phyloP scores from a whole-genome alignment of 2,329 filamentous ascomycete species.

The Ceratocystis ficicola region DNA sequence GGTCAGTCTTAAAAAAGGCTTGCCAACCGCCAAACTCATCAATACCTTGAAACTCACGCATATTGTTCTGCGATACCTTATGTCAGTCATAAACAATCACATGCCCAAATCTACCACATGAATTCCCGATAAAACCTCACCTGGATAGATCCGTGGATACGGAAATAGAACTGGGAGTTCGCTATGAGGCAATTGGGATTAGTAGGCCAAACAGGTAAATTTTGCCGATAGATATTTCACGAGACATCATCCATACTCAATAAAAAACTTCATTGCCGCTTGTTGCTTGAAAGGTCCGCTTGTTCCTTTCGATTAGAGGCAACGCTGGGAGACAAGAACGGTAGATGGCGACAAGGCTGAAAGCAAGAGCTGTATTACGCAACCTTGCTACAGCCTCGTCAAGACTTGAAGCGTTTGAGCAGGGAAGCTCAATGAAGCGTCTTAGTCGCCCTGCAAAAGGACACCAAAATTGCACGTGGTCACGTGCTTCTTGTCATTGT shows the following conservation, averaged over 20 bases:
- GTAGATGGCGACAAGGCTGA: constrained; percentile 15
- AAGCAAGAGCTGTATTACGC: neutral
- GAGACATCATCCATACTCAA: constrained; percentile 32
- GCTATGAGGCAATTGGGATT: constrained; percentile 28
- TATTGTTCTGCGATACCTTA: constrained; percentile 37
- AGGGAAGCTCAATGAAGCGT: neutral
- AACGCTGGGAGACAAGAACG: neutral
- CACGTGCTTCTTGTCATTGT: neutral
- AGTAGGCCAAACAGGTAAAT: neutral
- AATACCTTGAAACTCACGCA: constrained; percentile 31
- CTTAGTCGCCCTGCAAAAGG: no score
- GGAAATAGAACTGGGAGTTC: constrained; percentile 47
- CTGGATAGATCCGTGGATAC: constrained; percentile 48
- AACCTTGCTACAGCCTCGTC: constrained; percentile 14
- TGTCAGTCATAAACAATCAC: neutral
- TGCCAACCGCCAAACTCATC: no score
- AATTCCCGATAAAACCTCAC: constrained; percentile 28
- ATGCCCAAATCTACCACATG: neutral
- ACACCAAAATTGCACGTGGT: constrained; percentile 8
- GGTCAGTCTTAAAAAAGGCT: neutral
- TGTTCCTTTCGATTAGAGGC: neutral
- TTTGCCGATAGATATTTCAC: neutral
- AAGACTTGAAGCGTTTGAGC: neutral
- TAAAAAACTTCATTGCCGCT: constrained; percentile 40
- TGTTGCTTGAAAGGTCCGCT: neutral